Evolutionary conservation across 139 green algal species (phyloP), one percentile per base, ranked within the genome.

Genomic region (Picochlorum sp.): DNA sequence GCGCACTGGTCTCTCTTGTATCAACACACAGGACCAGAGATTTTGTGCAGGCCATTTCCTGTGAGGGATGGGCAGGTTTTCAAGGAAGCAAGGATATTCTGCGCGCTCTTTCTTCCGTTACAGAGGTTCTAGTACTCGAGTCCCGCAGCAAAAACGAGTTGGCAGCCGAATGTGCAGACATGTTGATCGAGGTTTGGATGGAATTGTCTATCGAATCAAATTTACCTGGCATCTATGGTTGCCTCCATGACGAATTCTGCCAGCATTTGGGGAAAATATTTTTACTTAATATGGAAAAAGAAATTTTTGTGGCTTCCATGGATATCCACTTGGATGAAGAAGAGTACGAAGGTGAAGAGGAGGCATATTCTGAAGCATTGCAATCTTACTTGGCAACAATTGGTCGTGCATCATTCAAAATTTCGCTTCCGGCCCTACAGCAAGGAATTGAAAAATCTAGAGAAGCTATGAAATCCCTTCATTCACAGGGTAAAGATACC

Each of bases 301-400:
- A 62, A 0, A 40, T 94, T 30, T 28, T 32, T 33, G 68, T 79
- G 24, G 83, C 74, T 12, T 73, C 77, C 3, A 53, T 52, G 4
- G 65, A 68, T 1, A 81, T 83, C 1, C 64, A 73, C 33, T 77
- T 90, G 52, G 84, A 84, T 24, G 66, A 67, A 33, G 78, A 89
- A 39, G 84, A 78, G 39, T 69, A 76, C 5, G 59, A 86, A 44
- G 77, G 75, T 26, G 79, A 77, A 1, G 76, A 78, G 9, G 72
- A 65, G 3, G 69, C 72, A 20, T 55, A 68, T 14, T 54, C 61
- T 13, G 83, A 90, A 37, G 81, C 83, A 30, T 66, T 72, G 51
- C 61, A 95, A 41, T 65, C 57, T 2, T 52, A 69, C 12, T 50
- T 78, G 4, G 86, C 87, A 0, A 59, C 60, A 1, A 64, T 95